phyloP scores from a whole-genome alignment of 768 basidiomycete genomes.

The Suillus hirtellus region DNA sequence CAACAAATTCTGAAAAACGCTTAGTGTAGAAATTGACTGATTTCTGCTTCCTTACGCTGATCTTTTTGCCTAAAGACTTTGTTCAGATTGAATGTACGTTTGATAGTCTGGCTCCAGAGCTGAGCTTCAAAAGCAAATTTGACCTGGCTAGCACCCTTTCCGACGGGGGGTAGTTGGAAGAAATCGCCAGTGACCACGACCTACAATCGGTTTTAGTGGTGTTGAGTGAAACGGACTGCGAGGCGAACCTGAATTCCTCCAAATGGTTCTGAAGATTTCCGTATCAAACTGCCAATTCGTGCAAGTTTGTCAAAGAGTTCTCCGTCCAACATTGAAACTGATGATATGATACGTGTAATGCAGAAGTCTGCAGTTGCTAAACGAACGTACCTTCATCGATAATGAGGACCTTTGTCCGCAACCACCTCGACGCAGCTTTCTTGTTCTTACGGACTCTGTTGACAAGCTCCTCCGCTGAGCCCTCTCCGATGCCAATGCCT shows the following conservation, averaged over 20 bases:
- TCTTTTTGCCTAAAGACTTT: constrained; percentile 96
- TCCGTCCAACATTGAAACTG: constrained; percentile 98
- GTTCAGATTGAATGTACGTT: constrained; percentile 87
- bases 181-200: constrained; percentile 95
- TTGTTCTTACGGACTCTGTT: constrained; percentile 76
- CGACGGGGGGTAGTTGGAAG: constrained; percentile 95
- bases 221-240: not conserved
- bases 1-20: constrained; percentile 68
- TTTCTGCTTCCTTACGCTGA: constrained; percentile 54
- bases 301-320: constrained; percentile 90
- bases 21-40: constrained; percentile 10
- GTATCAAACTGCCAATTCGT: constrained; percentile 61
- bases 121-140: constrained; percentile 94
- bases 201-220: constrained; percentile 36
- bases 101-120: constrained; percentile 71
- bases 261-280: constrained; percentile 71
- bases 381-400: constrained; percentile 68
- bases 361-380: not conserved
- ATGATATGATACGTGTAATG: constrained; percentile 1
- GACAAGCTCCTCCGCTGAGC: constrained; percentile 59
- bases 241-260: constrained; percentile 85
- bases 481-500: constrained; percentile 87
- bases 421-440: constrained; percentile 81
- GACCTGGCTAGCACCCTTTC: constrained; percentile 54
- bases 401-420: constrained; percentile 79